A percentile compares a stretch with the other conserved stretches of the same genome.
phyloP scores from a whole-genome alignment of 2,329 filamentous ascomycete species.

The Colletotrichum karsti region DNA sequence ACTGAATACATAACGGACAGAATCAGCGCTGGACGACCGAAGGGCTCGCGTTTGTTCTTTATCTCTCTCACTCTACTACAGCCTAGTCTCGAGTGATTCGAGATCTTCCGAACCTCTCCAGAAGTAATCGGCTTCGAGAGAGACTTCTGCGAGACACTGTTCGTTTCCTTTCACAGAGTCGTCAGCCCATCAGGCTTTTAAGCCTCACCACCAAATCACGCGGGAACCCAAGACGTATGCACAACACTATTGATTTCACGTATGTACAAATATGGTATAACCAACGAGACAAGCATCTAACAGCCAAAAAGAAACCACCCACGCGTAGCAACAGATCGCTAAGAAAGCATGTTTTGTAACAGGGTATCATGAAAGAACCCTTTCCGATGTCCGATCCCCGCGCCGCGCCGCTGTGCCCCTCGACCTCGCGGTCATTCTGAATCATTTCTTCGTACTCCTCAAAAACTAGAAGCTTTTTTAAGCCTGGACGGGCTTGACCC shows the following conservation, averaged over 20 bases:
- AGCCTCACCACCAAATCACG: not conserved
- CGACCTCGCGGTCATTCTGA: not conserved
- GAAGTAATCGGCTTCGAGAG: no score
- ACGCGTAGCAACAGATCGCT: not conserved
- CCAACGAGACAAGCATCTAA: not conserved
- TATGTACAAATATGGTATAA: constrained; percentile 1
- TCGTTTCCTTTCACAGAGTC: no score
- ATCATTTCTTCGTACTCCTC: not conserved
- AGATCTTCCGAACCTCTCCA: no score
- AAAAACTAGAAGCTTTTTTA: constrained; percentile 17
- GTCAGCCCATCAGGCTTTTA: no score
- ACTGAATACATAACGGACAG: no score
- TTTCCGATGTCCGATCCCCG: not conserved
- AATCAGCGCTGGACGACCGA: no score
- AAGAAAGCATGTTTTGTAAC: not conserved
- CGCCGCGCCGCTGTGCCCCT: not conserved
- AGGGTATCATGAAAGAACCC: constrained; percentile 8
- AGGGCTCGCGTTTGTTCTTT: no score
- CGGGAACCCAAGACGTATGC: not conserved
- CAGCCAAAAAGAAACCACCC: not conserved
- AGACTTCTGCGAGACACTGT: no score
- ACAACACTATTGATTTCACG: not conserved
- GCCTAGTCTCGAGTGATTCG: no score
- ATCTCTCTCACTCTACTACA: no score
- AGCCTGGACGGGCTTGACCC: constrained; percentile 31